Base-by-base conservation (phyloP, 768 basidiomycete species). In the Calocybe indica region DNA sequence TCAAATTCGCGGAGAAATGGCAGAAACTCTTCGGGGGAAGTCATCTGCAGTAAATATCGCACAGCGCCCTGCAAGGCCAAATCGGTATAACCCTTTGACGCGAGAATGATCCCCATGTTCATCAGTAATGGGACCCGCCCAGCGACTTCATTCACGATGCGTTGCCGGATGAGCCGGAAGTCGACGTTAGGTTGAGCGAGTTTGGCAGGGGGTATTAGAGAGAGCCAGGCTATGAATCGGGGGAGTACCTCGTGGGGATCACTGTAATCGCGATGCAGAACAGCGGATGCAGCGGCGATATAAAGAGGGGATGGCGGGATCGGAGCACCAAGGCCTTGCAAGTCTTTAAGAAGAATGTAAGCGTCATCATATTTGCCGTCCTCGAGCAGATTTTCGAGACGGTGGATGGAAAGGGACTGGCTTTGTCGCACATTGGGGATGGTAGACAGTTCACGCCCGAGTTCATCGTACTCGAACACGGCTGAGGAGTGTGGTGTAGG, bases 21-120 rank as follows among this genome's bases (percentile, higher is more conserved):
- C 39, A 58, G 50, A 48, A 65, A 62, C 37, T 65, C 54, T 1
- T 62, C 52, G 3, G 65, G 62, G 5, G 59, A 48, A 2, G 74
- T 67, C 58, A 71, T 76, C 14, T 73, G 73, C 35, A 75, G 62
- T 13, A 85, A 58, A 4, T 62, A 59, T 1, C 70, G 64, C 31
- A 78, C 49, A 43, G 64, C 54, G 6, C 54, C 51, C 5, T 30
- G 35, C 30, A 45, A 45, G 13, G 72, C 45, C 1, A 48, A 37
- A 8, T 50, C 35, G 3, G 50, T 50, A 49, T 69, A 74, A 4
- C 75, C 75, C 54, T 75, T 76, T 4, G 51, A 53, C 4, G 70
- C 62, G 38, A 68, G 55, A 15, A 71, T 58, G n/a, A 67, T 48
- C 22, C 22, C 22, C 22, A 22, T 22, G 4, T 22, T 22, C 22